A percentile compares a stretch with the other conserved stretches of the same genome.
Evolutionary conservation across 768 basidiomycete genomes (phyloP).

Genomic region (Melanogaster broomeanus): DNA sequence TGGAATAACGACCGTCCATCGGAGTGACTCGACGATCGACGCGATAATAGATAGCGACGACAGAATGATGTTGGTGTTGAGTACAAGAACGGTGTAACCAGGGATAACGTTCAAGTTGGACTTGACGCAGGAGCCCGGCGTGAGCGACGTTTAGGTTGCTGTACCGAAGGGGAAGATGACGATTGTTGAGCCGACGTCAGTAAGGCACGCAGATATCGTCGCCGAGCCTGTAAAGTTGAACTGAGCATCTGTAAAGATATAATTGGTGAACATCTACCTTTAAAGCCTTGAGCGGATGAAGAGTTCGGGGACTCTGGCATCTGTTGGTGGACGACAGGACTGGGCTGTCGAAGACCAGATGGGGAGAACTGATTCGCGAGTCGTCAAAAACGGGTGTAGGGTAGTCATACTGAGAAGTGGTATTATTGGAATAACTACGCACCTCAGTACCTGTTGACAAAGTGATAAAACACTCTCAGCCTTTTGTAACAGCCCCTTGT

Average conservation of each 20-base stretch:
- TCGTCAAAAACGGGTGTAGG: slow-evolving; percentile 81
- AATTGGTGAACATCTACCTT: slow-evolving; percentile 55
- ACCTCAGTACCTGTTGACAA: too few relatives aligned
- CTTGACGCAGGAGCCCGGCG: slow-evolving; percentile 34
- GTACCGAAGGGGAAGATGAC: slow-evolving; percentile 23
- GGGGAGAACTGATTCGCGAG: slow-evolving; percentile 86
- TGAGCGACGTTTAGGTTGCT: slow-evolving; percentile 28
- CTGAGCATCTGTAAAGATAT: slow-evolving; percentile 6
- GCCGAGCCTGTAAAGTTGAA: slow-evolving; percentile 55
- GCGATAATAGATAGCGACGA: slow-evolving; percentile 75
- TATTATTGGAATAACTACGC: too few relatives aligned
- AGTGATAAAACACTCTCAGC: too few relatives aligned
- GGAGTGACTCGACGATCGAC: slow-evolving; percentile 73
- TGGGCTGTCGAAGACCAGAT: slow-evolving; percentile 77
- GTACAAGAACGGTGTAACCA: slow-evolving; percentile 87
- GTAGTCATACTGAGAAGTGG: slow-evolving; percentile 74
- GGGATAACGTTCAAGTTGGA: slow-evolving; percentile 61
- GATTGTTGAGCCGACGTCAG: slow-evolving; percentile 47
- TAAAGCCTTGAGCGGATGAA: slow-evolving; percentile 85
- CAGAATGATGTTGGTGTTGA: slow-evolving; percentile 94
- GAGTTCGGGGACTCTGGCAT: slow-evolving; percentile 71
- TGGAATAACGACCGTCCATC: slow-evolving; percentile 90
- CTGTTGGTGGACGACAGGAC: slow-evolving; percentile 71
- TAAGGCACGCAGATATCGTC: slow-evolving; percentile 70
- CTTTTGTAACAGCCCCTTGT: too few relatives aligned